Conservation (phyloP, 352 stramenopile genomes). For the Thalassiosira mediterranea region DNA sequence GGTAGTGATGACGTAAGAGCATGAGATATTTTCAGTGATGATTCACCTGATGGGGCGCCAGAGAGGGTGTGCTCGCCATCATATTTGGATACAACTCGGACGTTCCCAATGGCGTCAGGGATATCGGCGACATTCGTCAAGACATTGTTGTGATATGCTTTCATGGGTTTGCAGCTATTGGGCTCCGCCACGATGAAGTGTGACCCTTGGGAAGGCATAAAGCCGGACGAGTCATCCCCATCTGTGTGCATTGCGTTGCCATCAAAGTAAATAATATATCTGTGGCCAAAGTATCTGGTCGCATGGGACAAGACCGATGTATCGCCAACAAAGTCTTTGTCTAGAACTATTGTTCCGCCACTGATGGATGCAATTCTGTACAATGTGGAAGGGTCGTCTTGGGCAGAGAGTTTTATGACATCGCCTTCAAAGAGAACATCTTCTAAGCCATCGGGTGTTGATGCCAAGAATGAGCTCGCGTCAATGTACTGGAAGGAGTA, state of each 20-base stretch:
- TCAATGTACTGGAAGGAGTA: slow-evolving; percentile 34
- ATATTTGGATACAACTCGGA: slow-evolving; percentile 43
- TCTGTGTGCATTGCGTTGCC: slow-evolving; percentile 81
- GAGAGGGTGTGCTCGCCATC: slow-evolving; percentile 49
- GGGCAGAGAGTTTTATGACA: slow-evolving; percentile 47
- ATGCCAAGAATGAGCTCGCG: slow-evolving; percentile 34
- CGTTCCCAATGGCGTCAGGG: slow-evolving; percentile 37
- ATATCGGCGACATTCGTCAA: slow-evolving; percentile 48
- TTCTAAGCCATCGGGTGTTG: slow-evolving; percentile 28
- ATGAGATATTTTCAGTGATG: slow-evolving; percentile 37
- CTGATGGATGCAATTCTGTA: slow-evolving; percentile 41
- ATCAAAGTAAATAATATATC: slow-evolving; percentile 84
- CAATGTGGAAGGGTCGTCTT: slow-evolving; percentile 41
- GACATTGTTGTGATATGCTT: slow-evolving; percentile 58
- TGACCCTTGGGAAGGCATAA: slow-evolving; percentile 33
- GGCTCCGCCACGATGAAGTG: slow-evolving; percentile 50
- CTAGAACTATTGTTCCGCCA: slow-evolving; percentile 28
- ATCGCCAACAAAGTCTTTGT: slow-evolving; percentile 42
- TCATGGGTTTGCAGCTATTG: slow-evolving; percentile 44
- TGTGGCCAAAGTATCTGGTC: slow-evolving; percentile 67
- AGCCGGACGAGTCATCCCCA: slow-evolving; percentile 33
- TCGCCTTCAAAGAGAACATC: slow-evolving; percentile 47
- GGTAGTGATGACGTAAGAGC: slow-evolving; percentile 46
- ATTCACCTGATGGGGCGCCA: slow-evolving; percentile 30
- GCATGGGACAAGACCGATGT: slow-evolving; percentile 15